These are phyloP conservation scores for Cymodocea nodosa DNA, from an alignment of 116 monocot genomes.

Conservation along the genomic window DNA sequence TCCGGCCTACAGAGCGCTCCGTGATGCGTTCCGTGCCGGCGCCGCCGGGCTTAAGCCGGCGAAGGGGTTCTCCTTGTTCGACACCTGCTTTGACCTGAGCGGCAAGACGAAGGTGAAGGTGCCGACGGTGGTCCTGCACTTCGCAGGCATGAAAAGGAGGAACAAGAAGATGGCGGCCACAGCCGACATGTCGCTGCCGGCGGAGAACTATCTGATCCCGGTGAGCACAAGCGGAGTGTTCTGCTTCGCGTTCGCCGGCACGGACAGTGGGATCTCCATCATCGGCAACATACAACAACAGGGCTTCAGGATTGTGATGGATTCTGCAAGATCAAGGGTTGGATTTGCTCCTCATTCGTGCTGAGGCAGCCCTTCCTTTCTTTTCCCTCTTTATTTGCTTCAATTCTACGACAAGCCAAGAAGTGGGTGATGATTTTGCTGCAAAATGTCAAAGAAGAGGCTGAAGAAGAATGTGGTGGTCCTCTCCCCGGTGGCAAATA, in stretches of 20 bases:
- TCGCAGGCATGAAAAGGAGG: background rate
- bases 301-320: conserved; percentile 32
- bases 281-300: conserved; percentile 37
- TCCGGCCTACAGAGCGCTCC: conserved; percentile 20
- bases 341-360: conserved; percentile 2
- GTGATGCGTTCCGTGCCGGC: conserved; percentile 23
- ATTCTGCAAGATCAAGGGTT: conserved; percentile 7
- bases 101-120: conserved; percentile 24
- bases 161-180: background rate
- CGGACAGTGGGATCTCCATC: conserved; percentile 24
- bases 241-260: conserved; percentile 33
- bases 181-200: conserved; percentile 15
- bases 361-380: background rate
- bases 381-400: background rate
- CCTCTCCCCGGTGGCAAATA: too few relatives aligned
- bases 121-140: conserved; percentile 28
- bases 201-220: conserved; percentile 25
- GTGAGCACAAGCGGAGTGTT: conserved; percentile 17
- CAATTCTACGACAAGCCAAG: too few relatives aligned
- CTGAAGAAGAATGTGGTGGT: too few relatives aligned
- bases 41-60: conserved; percentile 6
- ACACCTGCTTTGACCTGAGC: conserved; percentile 27
- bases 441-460: too few relatives aligned
- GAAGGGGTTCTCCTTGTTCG: conserved; percentile 21
- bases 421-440: too few relatives aligned